These are phyloP conservation scores for Musa troglodytarum DNA, from an alignment of 176 grass and related monocot species.

Conservation along the genomic window DNA sequence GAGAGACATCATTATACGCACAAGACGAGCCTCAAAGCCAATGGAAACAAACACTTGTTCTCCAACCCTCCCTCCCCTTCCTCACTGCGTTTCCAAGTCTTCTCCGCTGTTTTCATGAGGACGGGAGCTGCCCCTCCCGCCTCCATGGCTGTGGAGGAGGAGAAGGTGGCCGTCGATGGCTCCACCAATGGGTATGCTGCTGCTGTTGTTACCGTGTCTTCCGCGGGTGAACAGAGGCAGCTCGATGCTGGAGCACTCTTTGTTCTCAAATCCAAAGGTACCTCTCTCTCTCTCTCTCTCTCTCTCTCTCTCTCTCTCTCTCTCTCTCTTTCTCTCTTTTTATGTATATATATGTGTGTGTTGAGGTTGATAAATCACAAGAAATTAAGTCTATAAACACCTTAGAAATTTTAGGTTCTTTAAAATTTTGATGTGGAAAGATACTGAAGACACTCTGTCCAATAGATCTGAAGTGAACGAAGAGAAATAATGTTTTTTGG, in stretches of 20 bases:
- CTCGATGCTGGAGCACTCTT: constrained; percentile 89
- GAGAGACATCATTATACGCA: neutral
- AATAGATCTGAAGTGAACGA: too few relatives aligned
- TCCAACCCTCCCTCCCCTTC: neutral
- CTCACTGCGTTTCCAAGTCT: neutral
- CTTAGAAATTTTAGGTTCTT: neutral
- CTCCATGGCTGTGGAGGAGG: neutral
- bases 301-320: neutral
- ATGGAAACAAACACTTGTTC: neutral
- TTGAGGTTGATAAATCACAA: too few relatives aligned
- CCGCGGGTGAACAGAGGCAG: constrained; percentile 32
- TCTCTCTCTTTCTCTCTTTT: neutral
- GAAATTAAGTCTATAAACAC: neutral
- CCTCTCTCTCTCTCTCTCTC: neutral
- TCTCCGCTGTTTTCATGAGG: neutral
- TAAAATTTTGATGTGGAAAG: too few relatives aligned
- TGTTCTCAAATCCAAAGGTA: constrained; percentile 88
- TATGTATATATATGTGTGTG: too few relatives aligned
- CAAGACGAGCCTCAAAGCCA: neutral
- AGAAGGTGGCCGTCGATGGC: neutral
- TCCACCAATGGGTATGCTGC: neutral
- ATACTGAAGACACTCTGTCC: too few relatives aligned
- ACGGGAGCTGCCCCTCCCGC: neutral
- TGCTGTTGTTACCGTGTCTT: neutral
- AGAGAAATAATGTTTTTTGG: too few relatives aligned